Percentiles rank a stretch among this genome's conserved stretches.
phyloP scores from a whole-genome alignment of 2,329 filamentous ascomycete species.

The Stachybotrys chlorohalonatus region DNA sequence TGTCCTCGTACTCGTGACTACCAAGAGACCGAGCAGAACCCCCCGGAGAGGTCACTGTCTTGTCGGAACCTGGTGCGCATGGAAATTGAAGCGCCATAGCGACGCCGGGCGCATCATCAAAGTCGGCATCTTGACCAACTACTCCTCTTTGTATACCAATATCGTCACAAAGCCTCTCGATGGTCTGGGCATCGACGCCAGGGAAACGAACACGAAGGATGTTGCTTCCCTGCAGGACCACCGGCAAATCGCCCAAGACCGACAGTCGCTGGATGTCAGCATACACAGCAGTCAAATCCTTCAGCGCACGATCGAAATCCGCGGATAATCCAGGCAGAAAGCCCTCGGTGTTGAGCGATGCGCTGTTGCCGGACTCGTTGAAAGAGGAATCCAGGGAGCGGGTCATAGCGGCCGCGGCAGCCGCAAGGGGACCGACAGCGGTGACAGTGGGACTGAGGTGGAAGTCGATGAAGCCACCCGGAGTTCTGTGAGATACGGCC shows the following conservation, averaged over 20 bases:
- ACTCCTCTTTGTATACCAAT: slow-evolving; percentile 74
- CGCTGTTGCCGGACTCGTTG: slow-evolving; percentile 28
- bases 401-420: slow-evolving; percentile 30
- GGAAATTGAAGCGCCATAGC: slow-evolving; percentile 76
- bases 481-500: slow-evolving; percentile 41
- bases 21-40: slow-evolving; percentile 36
- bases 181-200: slow-evolving; percentile 74
- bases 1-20: slow-evolving; percentile 30
- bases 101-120: slow-evolving; percentile 57
- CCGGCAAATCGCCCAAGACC: slow-evolving; percentile 71
- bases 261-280: slow-evolving; percentile 75
- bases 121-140: slow-evolving; percentile 68
- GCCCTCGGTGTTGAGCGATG: slow-evolving; percentile 70
- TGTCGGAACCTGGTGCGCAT: slow-evolving; percentile 56
- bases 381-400: slow-evolving; percentile 26
- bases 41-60: slow-evolving; percentile 35
- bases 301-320: slow-evolving; percentile 80
- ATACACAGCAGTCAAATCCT: slow-evolving; percentile 71
- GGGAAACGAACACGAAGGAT: slow-evolving; percentile 79
- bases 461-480: slow-evolving; percentile 86
- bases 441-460: slow-evolving; percentile 82
- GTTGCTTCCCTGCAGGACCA: slow-evolving; percentile 59
- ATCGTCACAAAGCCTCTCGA: slow-evolving; percentile 79
- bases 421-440: slow-evolving; percentile 65
- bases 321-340: slow-evolving; percentile 77